Conservation (phyloP, 2,329 filamentous ascomycete species). For the Bipolaris oryzae region DNA sequence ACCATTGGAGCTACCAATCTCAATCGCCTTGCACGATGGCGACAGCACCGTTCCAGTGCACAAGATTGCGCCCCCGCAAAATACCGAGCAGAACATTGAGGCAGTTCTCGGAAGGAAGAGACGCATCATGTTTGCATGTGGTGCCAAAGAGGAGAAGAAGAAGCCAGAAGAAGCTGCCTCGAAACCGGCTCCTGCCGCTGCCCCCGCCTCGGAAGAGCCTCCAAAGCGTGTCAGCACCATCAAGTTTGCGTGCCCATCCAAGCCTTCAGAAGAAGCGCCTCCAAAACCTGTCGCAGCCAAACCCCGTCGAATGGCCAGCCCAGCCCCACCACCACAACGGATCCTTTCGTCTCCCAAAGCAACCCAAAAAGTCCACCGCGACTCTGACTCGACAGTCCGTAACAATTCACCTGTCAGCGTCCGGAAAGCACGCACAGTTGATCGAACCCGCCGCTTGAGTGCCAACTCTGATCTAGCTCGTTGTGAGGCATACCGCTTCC, state of each 20-base stretch:
- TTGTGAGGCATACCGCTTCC: constrained; percentile 69
- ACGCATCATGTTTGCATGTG: constrained; percentile 92
- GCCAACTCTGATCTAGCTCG: constrained; percentile 53
- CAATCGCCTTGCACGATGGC: constrained; percentile 48
- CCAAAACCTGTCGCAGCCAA: constrained; percentile 40
- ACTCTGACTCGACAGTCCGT: constrained; percentile 58
- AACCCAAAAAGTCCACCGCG: constrained; percentile 50
- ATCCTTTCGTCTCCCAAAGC: constrained; percentile 40
- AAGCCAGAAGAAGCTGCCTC: constrained; percentile 30
- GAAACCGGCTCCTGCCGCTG: constrained; percentile 28
- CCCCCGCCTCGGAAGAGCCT: constrained; percentile 37
- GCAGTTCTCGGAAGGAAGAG: constrained; percentile 76
- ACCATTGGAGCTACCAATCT: constrained; percentile 45
- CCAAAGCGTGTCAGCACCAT: constrained; percentile 66
- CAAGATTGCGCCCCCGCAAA: constrained; percentile 28
- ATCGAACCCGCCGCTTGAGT: constrained; percentile 45
- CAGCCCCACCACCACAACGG: constrained; percentile 45
- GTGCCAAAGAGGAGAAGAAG: constrained; percentile 54
- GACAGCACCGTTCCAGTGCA: constrained; percentile 37
- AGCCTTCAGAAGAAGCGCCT: constrained; percentile 52
- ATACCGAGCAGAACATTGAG: constrained; percentile 65
- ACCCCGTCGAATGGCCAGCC: constrained; percentile 53
- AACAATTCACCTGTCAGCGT: constrained; percentile 55
- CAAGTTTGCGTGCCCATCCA: constrained; percentile 74
- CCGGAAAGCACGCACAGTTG: constrained; percentile 46